Conservation (phyloP, 768 basidiomycete genomes). For the Dictyophora rubrovolvata region DNA sequence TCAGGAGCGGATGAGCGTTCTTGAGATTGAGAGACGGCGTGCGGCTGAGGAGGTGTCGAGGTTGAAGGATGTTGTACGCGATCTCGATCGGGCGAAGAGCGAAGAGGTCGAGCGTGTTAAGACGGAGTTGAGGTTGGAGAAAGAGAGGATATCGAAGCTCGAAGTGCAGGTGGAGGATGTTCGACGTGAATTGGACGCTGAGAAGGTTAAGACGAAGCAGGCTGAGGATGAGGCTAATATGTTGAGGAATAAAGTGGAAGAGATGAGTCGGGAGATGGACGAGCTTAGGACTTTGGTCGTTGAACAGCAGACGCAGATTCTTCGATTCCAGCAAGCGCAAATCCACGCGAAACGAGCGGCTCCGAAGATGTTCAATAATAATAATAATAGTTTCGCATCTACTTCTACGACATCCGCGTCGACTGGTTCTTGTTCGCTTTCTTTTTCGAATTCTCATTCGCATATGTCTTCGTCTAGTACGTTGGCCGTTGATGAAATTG, state of each 20-base stretch:
- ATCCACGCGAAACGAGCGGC: slow-evolving; percentile 30
- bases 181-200: slow-evolving; percentile 21
- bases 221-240: slow-evolving; percentile 15
- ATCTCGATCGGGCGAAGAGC: slow-evolving; percentile 25
- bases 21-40: slow-evolving; percentile 52
- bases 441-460: not conserved
- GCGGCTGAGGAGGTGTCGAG: slow-evolving; percentile 20
- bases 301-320: slow-evolving; percentile 21
- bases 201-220: slow-evolving; percentile 15
- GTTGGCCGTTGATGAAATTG: slow-evolving; percentile 1
- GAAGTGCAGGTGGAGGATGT: slow-evolving; percentile 29
- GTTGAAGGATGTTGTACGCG: slow-evolving; percentile 20
- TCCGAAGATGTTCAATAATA: not conserved
- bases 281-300: slow-evolving; percentile 15
- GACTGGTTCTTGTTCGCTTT: too few species aligned
- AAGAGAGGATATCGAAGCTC: slow-evolving; percentile 14
- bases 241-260: slow-evolving; percentile 30
- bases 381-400: not conserved
- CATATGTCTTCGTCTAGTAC: slow-evolving; percentile 1
- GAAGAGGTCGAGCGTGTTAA: slow-evolving; percentile 25
- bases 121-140: slow-evolving; percentile 9
- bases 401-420: not conserved
- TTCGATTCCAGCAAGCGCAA: not conserved
- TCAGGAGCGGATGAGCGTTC: slow-evolving; percentile 54
- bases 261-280: slow-evolving; percentile 24